phyloP scores from a whole-genome alignment of 805 yeast species.

The Kluyveromyces dobzhanskii region DNA sequence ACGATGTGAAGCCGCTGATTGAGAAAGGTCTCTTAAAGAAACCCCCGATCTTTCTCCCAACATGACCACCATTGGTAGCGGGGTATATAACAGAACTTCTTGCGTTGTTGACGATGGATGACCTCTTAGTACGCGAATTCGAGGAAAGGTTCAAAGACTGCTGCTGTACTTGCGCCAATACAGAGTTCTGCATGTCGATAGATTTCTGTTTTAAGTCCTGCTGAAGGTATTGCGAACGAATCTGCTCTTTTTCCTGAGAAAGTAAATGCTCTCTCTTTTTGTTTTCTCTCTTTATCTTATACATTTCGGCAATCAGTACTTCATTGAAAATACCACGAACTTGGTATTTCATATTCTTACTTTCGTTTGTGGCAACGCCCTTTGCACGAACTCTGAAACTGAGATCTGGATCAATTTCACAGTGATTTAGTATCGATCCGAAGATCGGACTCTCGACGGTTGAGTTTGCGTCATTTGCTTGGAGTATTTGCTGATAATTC shows the following conservation, averaged over 20 bases:
- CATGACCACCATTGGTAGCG: conserved; percentile 16
- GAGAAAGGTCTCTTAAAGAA: conserved; percentile 59
- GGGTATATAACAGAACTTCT: conserved; percentile 17
- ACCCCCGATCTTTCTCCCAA: conserved; percentile 46
- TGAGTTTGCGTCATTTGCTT: conserved; percentile 11
- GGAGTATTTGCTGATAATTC: conserved; percentile 41
- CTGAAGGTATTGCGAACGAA: conserved; percentile 27
- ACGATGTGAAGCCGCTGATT: conserved; percentile 33
- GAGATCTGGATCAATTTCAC: conserved; percentile 26
- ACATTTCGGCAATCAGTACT: conserved; percentile 41
- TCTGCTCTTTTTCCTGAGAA: conserved; percentile 30
- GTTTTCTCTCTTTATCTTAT: conserved; percentile 44
- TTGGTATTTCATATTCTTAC: conserved; percentile 31
- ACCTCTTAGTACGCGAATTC: conserved; percentile 12
- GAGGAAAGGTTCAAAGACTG: neutral
- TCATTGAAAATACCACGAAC: conserved; percentile 36
- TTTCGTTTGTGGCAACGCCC: conserved; percentile 39
- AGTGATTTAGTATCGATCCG: conserved; percentile 18
- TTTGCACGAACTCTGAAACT: conserved; percentile 21
- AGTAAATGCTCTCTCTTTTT: conserved; percentile 35
- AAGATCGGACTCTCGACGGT: conserved; percentile 8
- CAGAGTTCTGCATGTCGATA: conserved; percentile 2
- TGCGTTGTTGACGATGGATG: conserved; percentile 14
- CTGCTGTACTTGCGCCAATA: neutral
- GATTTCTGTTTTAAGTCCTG: conserved; percentile 18